Evolutionary conservation across 805 yeast species (phyloP).

Genomic region (Jamesozyma hellenica): DNA sequence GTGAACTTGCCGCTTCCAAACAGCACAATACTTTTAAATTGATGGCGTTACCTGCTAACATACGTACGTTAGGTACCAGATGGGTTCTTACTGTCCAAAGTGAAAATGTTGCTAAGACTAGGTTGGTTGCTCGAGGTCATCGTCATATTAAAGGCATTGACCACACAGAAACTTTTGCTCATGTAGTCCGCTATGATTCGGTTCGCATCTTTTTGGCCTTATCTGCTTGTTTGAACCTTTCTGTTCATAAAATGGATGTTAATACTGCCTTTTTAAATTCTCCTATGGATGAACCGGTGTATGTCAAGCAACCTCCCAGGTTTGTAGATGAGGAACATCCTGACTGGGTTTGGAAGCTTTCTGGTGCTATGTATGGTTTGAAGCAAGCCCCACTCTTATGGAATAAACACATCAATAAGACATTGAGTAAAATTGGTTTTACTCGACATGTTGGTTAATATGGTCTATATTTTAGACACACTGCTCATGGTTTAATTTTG

Average conservation of each 20-base stretch:
- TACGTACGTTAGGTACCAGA: conserved; percentile 7
- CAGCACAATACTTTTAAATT: too few species aligned
- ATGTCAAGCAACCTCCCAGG: conserved; percentile 5
- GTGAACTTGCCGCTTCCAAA: too few species aligned
- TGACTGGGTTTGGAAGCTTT: conserved; percentile 8
- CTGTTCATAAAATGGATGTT: conserved; percentile 17
- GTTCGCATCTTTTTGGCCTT: conserved; percentile 7
- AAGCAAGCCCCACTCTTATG: conserved; percentile 17
- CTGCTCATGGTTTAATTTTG: neutral
- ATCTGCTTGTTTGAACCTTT: neutral
- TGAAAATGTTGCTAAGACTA: conserved; percentile 12
- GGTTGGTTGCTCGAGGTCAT: conserved; percentile 22
- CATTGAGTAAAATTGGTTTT: conserved; percentile 20
- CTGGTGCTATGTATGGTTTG: conserved; percentile 10
- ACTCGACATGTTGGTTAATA: conserved; percentile 1
- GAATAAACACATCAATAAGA: conserved; percentile 24
- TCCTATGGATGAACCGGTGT: conserved; percentile 4
- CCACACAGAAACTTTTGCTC: conserved; percentile 22
- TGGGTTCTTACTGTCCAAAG: conserved; percentile 17
- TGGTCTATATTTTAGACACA: conserved; percentile 3
- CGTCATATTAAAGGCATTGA: conserved; percentile 18
- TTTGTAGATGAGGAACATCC: conserved; percentile 2
- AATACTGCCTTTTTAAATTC: conserved; percentile 13
- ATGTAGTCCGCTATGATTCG: conserved; percentile 17
- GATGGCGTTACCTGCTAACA: conserved; percentile 3